Conservation (phyloP, 192 early-diverging fungal genomes). For the Coemansia sp. region DNA sequence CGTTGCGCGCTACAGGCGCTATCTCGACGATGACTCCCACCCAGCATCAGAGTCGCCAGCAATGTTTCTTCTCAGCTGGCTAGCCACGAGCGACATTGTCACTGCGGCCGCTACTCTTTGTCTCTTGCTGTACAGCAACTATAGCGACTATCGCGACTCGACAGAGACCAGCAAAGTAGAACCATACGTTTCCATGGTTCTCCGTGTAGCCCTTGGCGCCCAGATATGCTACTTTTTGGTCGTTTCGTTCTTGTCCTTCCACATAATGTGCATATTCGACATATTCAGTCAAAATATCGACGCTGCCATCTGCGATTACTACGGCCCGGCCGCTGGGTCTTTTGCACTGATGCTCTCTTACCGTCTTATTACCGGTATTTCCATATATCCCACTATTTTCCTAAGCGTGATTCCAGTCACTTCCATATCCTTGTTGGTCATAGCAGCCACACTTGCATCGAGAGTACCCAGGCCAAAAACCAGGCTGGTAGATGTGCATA, state of each 20-base stretch:
- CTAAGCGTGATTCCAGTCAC: conserved; percentile 12
- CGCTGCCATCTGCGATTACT: conserved; percentile 17
- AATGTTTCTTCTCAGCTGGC: conserved; percentile 34
- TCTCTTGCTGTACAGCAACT: background rate
- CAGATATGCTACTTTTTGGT: conserved; percentile 33
- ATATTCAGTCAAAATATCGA: conserved; percentile 13
- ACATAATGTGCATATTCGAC: conserved; percentile 21
- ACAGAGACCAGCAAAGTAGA: background rate
- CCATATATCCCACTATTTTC: conserved; percentile 3
- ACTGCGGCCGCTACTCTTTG: conserved; percentile 3
- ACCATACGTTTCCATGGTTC: conserved; percentile 2
- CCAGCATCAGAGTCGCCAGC: conserved; percentile 26
- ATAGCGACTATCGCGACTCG: background rate
- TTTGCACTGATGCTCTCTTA: conserved; percentile 15
- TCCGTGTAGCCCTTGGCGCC: conserved; percentile 15
- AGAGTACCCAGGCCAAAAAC: background rate
- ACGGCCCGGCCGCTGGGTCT: conserved; percentile 24
- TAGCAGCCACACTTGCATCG: conserved; percentile 8
- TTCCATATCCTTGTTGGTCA: conserved; percentile 7
- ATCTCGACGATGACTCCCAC: conserved; percentile 17
- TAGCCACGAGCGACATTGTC: conserved; percentile 23
- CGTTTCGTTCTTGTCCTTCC: conserved; percentile 18
- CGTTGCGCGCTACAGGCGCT: conserved; percentile 15
- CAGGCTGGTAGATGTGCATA: background rate
- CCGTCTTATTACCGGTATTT: conserved; percentile 9